Evolutionary conservation across 2,329 filamentous ascomycete genomes (phyloP).

Genomic region (Arthrobotrys musiformis): DNA sequence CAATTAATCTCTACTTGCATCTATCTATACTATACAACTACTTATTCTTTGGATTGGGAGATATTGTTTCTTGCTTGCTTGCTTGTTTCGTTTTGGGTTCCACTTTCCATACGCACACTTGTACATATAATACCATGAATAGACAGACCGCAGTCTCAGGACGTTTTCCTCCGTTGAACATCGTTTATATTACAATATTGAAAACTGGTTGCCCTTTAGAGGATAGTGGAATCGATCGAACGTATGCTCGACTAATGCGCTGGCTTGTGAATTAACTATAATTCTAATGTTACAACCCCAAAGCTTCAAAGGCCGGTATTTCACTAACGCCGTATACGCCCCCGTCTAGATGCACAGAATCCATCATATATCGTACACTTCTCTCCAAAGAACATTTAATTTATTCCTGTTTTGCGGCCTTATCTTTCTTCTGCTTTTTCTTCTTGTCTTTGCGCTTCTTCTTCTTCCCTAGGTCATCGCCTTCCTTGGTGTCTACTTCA

Average conservation of each 20-base stretch:
- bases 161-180: background rate
- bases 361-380: conserved; percentile 32
- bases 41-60: conserved; percentile 10
- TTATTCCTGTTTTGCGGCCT: conserved; percentile 23
- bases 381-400: background rate
- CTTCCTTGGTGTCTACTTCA: conserved; percentile 57
- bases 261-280: background rate
- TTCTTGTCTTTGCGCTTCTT: conserved; percentile 58
- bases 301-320: conserved; percentile 59
- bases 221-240: background rate
- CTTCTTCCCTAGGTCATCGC: conserved; percentile 58
- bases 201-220: too few species aligned
- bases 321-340: conserved; percentile 59
- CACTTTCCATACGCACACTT: conserved; percentile 6
- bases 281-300: conserved; percentile 7
- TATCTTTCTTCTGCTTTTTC: conserved; percentile 55
- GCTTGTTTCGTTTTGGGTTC: conserved; percentile 3
- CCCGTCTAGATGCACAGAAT: conserved; percentile 59
- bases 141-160: conserved; percentile 26
- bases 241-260: background rate
- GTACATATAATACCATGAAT: conserved; percentile 44
- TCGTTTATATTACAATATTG: background rate
- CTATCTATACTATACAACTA: conserved; percentile 9
- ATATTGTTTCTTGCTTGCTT: conserved; percentile 16
- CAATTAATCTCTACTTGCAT: conserved; percentile 23